A percentile compares a stretch with the other conserved stretches of the same genome.
Evolutionary conservation across 2,329 filamentous ascomycete species (phyloP).

Genomic region (Colletotrichum musae): DNA sequence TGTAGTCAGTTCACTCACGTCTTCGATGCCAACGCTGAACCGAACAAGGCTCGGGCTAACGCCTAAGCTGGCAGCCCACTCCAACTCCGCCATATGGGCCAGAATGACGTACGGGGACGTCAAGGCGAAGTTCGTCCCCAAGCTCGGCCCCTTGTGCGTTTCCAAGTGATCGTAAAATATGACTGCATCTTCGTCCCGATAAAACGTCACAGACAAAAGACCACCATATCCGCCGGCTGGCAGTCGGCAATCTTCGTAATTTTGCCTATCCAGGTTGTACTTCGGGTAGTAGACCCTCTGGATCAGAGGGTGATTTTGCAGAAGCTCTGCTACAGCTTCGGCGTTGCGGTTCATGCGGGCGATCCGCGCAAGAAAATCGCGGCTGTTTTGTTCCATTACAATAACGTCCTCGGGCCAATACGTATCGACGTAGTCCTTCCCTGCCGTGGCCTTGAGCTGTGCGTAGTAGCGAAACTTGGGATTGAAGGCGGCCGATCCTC

Average conservation of each 20-base stretch:
- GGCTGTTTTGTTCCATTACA: conserved; percentile 95
- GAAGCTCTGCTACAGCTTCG: conserved; percentile 82
- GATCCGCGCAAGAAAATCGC: conserved; percentile 88
- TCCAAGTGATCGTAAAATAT: conserved; percentile 89
- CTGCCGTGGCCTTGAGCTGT: conserved; percentile 75
- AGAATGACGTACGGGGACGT: conserved; percentile 91
- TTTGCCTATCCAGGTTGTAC: conserved; percentile 74
- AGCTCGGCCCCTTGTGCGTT: conserved; percentile 91
- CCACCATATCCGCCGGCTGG: conserved; percentile 89
- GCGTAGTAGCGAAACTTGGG: conserved; percentile 78
- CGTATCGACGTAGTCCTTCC: conserved; percentile 82
- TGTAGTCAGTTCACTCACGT: conserved; percentile 70
- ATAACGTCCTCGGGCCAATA: conserved; percentile 95
- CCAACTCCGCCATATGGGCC: conserved; percentile 90
- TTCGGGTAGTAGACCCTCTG: conserved; percentile 91
- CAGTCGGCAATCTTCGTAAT: conserved; percentile 85
- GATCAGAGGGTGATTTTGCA: conserved; percentile 73
- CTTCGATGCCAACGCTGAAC: conserved; percentile 91
- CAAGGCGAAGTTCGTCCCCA: conserved; percentile 97
- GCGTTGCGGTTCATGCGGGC: conserved; percentile 88
- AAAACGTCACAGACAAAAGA: conserved; percentile 86
- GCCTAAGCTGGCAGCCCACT: conserved; percentile 87
- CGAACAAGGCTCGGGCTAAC: conserved; percentile 85
- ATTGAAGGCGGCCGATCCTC: conserved; percentile 79
- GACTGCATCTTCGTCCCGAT: conserved; percentile 77